phyloP scores from a whole-genome alignment of 2,329 filamentous ascomycete genomes.

The Penicillium sp. region DNA sequence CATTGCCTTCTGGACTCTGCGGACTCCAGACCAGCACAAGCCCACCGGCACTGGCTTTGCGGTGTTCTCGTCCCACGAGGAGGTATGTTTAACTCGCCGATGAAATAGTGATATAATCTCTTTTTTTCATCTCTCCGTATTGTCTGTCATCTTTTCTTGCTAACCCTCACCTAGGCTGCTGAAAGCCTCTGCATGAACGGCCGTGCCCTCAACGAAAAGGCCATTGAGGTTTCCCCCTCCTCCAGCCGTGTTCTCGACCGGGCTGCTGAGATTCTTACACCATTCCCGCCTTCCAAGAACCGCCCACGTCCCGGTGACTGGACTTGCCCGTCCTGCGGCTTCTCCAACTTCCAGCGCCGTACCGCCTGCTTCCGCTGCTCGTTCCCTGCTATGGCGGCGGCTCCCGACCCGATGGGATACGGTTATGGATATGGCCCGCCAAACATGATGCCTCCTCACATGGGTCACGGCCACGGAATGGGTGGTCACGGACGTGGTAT shows the following conservation, averaged over 20 bases:
- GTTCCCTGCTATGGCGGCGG: constrained; percentile 89
- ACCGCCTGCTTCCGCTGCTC: constrained; percentile 99
- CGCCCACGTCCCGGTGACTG: constrained; percentile 95
- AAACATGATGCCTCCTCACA: constrained; percentile 80
- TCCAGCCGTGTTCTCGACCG: constrained; percentile 96
- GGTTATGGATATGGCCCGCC: constrained; percentile 68
- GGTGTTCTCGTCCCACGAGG: constrained; percentile 98
- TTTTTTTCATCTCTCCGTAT: background rate
- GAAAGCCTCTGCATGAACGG: constrained; percentile 99
- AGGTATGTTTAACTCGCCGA: constrained; percentile 66
- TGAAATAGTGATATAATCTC: background rate
- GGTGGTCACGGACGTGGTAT: constrained; percentile 66
- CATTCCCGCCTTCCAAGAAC: constrained; percentile 98
- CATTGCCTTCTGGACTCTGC: constrained; percentile 98
- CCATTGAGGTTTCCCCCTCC: constrained; percentile 96
- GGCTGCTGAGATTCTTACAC: constrained; percentile 92
- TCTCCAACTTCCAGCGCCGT: constrained; percentile 98
- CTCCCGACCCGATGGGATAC: constrained; percentile 76
- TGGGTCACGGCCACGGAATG: constrained; percentile 65
- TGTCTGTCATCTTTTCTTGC: background rate
- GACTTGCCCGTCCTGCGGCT: constrained; percentile 98
- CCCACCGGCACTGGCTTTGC: constrained; percentile 98
- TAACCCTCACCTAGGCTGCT: constrained; percentile 66
- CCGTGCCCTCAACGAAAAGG: constrained; percentile 96
- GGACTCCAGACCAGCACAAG: constrained; percentile 98